Percentiles rank a stretch among this genome's conserved stretches.
These are phyloP conservation scores for Earliella scabrosa DNA, from an alignment of 1,284 basidiomycete species.

Conservation along the genomic window DNA sequence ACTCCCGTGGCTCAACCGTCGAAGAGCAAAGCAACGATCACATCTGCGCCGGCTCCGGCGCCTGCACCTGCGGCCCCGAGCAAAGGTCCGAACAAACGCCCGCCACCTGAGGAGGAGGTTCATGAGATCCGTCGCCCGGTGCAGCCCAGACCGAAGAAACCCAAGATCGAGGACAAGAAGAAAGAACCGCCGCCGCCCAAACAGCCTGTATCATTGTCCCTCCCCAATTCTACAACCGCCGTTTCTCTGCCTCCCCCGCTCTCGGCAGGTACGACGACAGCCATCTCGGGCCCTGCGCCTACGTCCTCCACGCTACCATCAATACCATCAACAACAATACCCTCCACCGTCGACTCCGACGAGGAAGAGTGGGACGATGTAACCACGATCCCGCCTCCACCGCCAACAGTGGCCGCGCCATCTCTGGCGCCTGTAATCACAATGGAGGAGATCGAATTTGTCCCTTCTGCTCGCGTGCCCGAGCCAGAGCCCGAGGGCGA, in stretches of 20 bases:
- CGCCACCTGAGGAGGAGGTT: conserved; percentile 41
- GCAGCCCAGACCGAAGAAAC: conserved; percentile 17
- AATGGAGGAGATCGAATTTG: conserved; percentile 32
- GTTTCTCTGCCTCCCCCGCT: conserved; percentile 23
- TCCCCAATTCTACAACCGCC: conserved; percentile 26
- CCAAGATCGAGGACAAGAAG: conserved; percentile 14
- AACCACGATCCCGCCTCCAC: conserved; percentile 12
- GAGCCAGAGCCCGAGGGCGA: conserved; percentile 36
- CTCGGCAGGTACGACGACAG: conserved; percentile 12
- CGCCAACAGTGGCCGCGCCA: conserved; percentile 4
- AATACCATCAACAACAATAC: no score
- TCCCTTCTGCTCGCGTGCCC: conserved; percentile 12
- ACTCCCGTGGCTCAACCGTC: neutral
- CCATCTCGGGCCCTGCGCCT: conserved; percentile 26
- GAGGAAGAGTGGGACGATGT: conserved; percentile 52
- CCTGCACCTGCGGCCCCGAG: conserved; percentile 2
- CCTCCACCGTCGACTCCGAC: conserved; percentile 46
- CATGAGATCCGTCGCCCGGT: conserved; percentile 40
- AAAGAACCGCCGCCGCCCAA: conserved; percentile 39
- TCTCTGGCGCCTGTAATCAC: conserved; percentile 22
- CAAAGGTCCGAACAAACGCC: conserved; percentile 30
- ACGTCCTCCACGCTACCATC: conserved; percentile 5
- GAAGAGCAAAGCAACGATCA: neutral
- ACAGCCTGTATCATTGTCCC: conserved; percentile 31
- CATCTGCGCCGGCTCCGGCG: neutral